Conservation (phyloP, 805 yeast genomes). For the Saccharomycopsis schoenii region DNA sequence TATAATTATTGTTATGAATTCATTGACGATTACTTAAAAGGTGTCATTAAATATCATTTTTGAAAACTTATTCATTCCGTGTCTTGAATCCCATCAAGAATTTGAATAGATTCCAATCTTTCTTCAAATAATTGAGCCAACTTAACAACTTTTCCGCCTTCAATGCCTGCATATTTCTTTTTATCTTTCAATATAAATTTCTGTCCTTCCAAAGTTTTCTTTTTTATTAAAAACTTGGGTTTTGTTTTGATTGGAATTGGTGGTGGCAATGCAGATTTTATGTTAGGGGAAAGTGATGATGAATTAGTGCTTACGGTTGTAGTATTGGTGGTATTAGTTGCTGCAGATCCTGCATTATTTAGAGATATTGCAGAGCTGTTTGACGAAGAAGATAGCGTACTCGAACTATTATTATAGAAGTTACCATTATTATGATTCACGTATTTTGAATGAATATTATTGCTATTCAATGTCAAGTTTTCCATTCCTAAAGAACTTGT, state of each 20-base stretch:
- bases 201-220: not conserved
- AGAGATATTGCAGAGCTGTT: not conserved
- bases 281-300: not conserved
- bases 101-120: conserved; percentile 13
- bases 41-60: not conserved
- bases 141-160: conserved; percentile 16
- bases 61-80: not conserved
- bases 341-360: not conserved
- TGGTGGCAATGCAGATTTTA: not conserved
- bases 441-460: not conserved
- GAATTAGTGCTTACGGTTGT: not conserved
- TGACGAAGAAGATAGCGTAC: not conserved
- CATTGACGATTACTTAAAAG: not conserved
- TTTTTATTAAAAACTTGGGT: not conserved
- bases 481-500: not conserved
- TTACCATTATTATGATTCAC: not conserved
- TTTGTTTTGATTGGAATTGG: not conserved
- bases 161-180: conserved; percentile 16
- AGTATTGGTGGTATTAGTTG: not conserved
- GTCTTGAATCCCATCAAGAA: conserved; percentile 5
- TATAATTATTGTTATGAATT: too few species aligned
- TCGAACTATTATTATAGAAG: not conserved
- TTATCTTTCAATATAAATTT: conserved; percentile 13
- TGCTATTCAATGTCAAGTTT: not conserved
- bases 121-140: conserved; percentile 19